Base-by-base conservation (phyloP, 495 filamentous ascomycete species). In the Trypethelium eluteriae region DNA sequence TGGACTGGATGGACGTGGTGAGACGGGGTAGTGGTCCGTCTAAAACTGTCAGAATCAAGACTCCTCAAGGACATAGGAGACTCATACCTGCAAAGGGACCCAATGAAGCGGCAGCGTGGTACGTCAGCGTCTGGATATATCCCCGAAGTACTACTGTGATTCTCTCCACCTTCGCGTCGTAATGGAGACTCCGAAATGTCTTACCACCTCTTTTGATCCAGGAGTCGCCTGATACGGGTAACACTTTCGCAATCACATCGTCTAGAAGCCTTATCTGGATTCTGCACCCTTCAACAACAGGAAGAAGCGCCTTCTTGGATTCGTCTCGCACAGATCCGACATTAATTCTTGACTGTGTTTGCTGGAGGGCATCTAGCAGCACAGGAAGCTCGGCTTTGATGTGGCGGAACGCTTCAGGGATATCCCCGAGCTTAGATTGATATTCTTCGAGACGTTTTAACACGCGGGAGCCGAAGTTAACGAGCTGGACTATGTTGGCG, bases 1-100 rank as follows among this genome's bases (percentile, higher is more conserved):
- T 68, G 11, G 63, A 67, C 41, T 16, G 7, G 12, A 18, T 53
- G 9, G 49, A 18, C n/a, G 49, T 18, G n/a, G 49, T 18, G 25
- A 1, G 25, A 25, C 25, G 25, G 25, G 25, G 25, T 25, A 25
- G 25, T 25, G 25, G 25, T 25, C 25, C 25, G 25, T 25, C 25
- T 25, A 25, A 0, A 25, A 25, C 25, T 25, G 25, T 25, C 25
- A 25, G 25, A 25, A 25, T 25, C 25, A 25, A 25, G 25, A 25
- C 25, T 25, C 25, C 25, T 25, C 25, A 25, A 25, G 25, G 1
- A 25, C 25, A 25, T 25, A 25, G 25, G 25, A 25, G 25, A 25
- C 25, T 25, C 25, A 25, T 25, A 25, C 25, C 25, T 25, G 25
- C 25, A 25, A 25, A 25, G 25, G 25, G 25, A 25, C 25, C 25